Evolutionary conservation across 192 early-diverging fungal genomes (phyloP).

Genomic region (Backusella morwellensis): DNA sequence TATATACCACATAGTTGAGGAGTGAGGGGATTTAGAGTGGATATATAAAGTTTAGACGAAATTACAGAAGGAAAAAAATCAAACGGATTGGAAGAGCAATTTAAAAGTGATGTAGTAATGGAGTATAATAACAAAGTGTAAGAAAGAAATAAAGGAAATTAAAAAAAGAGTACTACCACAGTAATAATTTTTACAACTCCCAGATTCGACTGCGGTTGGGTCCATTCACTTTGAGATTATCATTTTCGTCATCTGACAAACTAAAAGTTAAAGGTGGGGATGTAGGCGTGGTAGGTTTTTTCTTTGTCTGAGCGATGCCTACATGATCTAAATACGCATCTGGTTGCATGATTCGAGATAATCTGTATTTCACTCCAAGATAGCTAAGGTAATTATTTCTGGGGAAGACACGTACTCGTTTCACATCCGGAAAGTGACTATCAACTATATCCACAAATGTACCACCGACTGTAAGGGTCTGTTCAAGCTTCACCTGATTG

Average conservation of each 20-base stretch:
- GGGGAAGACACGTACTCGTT: conserved; percentile 35
- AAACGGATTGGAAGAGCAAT: not conserved
- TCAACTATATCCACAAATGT: conserved; percentile 37
- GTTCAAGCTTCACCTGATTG: conserved; percentile 33
- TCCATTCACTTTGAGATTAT: not conserved
- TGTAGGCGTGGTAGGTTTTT: conserved; percentile 9
- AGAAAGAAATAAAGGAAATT: not conserved
- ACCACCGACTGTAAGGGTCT: conserved; percentile 30
- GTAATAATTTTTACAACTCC: not conserved
- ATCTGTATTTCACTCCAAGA: conserved; percentile 36
- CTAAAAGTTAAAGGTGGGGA: not conserved
- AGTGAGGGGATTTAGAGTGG: not conserved
- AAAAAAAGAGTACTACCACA: not conserved
- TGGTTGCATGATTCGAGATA: conserved; percentile 38
- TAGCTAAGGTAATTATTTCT: conserved; percentile 36
- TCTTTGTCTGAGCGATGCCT: conserved; percentile 16
- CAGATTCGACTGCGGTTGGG: not conserved
- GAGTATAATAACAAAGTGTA: not conserved
- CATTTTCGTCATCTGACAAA: conserved; percentile 4
- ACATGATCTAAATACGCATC: conserved; percentile 37
- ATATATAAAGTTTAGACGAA: not conserved
- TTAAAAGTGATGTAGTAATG: not conserved
- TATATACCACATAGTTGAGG: not conserved
- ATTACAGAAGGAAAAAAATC: not conserved
- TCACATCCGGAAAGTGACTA: conserved; percentile 31